Conservation (phyloP, 441 rosid species). For the Euphorbia schlechtendalii region DNA sequence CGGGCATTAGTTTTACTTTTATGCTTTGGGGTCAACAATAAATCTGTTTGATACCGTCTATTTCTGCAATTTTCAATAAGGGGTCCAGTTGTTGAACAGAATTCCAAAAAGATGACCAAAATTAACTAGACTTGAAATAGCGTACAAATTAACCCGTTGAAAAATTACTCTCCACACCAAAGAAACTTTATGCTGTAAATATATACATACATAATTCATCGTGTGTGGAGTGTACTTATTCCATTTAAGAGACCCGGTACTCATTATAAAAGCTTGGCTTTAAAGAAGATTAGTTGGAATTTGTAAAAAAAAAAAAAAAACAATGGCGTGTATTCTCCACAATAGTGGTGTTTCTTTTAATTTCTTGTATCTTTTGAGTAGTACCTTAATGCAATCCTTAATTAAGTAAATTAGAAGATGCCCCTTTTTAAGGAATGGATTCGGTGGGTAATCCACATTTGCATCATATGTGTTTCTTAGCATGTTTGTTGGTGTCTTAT, state of each 20-base stretch:
- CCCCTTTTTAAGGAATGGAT: background rate
- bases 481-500: slow-evolving; percentile 12
- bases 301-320: background rate
- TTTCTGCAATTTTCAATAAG: background rate
- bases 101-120: too few species aligned
- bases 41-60: too few species aligned
- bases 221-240: too few species aligned
- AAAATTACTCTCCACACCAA: too few species aligned
- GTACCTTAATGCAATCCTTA: background rate
- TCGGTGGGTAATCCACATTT: background rate
- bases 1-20: background rate
- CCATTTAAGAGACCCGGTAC: too few species aligned
- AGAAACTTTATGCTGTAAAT: too few species aligned
- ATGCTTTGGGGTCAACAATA: background rate
- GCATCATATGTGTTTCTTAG: slow-evolving; percentile 5
- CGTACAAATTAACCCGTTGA: too few species aligned
- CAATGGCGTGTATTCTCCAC: slow-evolving; percentile 2
- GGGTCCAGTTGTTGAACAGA: background rate
- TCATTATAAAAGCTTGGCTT: too few species aligned
- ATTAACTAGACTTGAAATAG: too few species aligned
- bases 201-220: too few species aligned
- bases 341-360: too few species aligned
- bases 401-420: background rate
- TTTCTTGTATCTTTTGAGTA: background rate
- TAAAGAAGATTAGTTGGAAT: background rate